phyloP scores from a whole-genome alignment of 441 rosid genomes.

The Mallotus japonicus region DNA sequence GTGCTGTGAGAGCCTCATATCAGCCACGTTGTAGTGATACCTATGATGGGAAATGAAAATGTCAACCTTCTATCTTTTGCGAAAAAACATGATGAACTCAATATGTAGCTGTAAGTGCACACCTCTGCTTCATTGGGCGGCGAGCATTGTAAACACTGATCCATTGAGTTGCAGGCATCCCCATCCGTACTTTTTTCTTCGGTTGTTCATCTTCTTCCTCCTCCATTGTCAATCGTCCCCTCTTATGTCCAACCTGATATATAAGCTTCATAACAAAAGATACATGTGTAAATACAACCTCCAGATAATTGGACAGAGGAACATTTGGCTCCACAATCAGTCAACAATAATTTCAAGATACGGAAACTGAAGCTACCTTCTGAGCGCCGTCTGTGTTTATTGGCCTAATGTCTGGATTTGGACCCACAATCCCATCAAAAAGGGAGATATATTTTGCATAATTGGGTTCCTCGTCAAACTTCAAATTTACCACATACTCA shows the following conservation, averaged over 20 bases:
- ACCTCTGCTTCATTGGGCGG: conserved; percentile 96
- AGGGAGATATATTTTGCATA: conserved; percentile 88
- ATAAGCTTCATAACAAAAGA: conserved; percentile 57
- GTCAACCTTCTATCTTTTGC: conserved; percentile 15
- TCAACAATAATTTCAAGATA: conserved; percentile 11
- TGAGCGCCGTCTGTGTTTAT: conserved; percentile 95
- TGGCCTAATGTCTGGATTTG: conserved; percentile 82
- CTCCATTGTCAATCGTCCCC: conserved; percentile 78
- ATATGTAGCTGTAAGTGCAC: conserved; percentile 17
- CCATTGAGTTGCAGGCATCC: conserved; percentile 99
- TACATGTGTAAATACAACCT: conserved; percentile 18
- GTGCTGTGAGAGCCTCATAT: conserved; percentile 68
- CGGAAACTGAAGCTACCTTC: conserved; percentile 54
- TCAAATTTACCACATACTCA: conserved; percentile 82
- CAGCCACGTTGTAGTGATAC: conserved; percentile 90
- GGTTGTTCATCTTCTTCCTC: conserved; percentile 93
- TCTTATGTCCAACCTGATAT: conserved; percentile 89
- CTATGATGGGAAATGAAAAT: conserved; percentile 36
- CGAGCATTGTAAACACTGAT: conserved; percentile 89
- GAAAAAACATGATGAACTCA: conserved; percentile 14
- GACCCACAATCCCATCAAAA: conserved; percentile 83
- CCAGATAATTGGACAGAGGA: neutral
- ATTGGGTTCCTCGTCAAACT: conserved; percentile 92
- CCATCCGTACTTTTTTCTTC: conserved; percentile 86
- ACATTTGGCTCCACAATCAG: neutral